Conservation (phyloP, 176 grass and related monocot species). For the Pontederia paniculata region DNA sequence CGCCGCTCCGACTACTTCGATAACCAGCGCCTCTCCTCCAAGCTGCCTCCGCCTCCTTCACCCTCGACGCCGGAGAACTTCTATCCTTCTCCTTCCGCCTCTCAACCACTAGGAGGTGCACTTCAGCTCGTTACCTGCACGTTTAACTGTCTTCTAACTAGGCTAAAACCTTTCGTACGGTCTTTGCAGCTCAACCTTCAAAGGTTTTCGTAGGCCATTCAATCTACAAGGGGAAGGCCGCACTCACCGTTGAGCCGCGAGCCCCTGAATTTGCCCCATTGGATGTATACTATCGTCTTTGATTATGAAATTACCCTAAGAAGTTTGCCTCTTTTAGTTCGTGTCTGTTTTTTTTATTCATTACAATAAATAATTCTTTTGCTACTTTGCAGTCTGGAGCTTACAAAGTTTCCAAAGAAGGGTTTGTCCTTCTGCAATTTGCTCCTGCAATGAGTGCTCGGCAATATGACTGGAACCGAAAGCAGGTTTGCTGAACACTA, state of each 20-base stretch:
- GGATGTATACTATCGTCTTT: constrained; percentile 12
- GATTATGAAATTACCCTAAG: not conserved
- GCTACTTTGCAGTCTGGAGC: constrained; percentile 42
- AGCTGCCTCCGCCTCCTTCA: constrained; percentile 2
- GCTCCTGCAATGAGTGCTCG: constrained; percentile 45
- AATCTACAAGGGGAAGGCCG: constrained; percentile 43
- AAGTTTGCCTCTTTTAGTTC: too few relatives aligned
- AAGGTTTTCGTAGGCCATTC: constrained; percentile 36
- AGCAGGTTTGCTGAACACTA: constrained; percentile 38
- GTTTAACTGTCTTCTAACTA: not conserved
- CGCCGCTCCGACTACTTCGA: constrained; percentile 18
- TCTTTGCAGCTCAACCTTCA: constrained; percentile 20
- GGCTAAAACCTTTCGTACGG: not conserved
- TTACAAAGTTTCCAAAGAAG: constrained; percentile 80
- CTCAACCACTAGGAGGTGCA: constrained; percentile 1
- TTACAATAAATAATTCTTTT: not conserved
- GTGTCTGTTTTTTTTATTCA: too few relatives aligned
- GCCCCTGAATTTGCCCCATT: constrained; percentile 29
- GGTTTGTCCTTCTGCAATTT: constrained; percentile 81
- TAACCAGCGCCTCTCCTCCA: constrained; percentile 2
- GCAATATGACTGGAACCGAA: constrained; percentile 80
- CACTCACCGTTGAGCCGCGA: constrained; percentile 24
- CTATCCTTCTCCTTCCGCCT: not conserved
- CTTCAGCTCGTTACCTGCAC: not conserved
- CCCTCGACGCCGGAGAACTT: not conserved